Base-by-base conservation (phyloP, 495 filamentous ascomycete genomes). In the Penicillium chermesinum region DNA sequence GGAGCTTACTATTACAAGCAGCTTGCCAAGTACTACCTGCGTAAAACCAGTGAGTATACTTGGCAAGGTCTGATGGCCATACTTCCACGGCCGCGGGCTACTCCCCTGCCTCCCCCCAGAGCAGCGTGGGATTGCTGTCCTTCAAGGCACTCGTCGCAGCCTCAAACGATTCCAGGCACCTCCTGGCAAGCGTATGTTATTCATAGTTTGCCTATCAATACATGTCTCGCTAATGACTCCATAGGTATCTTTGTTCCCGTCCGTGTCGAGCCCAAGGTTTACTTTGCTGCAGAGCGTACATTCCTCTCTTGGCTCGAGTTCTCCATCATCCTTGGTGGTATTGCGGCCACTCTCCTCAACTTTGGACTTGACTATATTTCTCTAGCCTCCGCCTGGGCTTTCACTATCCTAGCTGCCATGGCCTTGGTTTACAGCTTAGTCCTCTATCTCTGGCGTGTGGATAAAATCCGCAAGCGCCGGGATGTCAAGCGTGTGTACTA, bases 301-400 rank as follows among this genome's bases (percentile, higher is more conserved):
- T 98, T 96, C 68, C 78, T 98, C 51, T 86, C 89, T 32, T 98
- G 93, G 93, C 87, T 97, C 47, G 91, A 98, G 69, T 96, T 93
- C 72, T 87, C 84, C 40, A 93, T 98, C 69, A 86, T 96, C 62
- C 81, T 98, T 18, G 88, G 87, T 56, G 86, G 88, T 47, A 95
- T 98, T 49, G 91, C 93, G 6, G 87, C 88, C 15, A 87, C 90
- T 3, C 73, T 97, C 27, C 81, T 98, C 35, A 98, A 98, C 73
- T 98, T 98, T 62, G 81, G 83, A 38, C 68, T 80, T 27, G 62
- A 67, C 49, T 64, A 54, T 38, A 60, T 69, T 17, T 66, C 84
- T 14, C 83, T 91, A 36, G 63, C 79, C 2, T 86, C 83, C 8
- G 81, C 88, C 0, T 85, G 82, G 59, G 74, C 77, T 0, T 97